Conservation (phyloP, 441 rosid genomes). For the Gossypium aridum region DNA sequence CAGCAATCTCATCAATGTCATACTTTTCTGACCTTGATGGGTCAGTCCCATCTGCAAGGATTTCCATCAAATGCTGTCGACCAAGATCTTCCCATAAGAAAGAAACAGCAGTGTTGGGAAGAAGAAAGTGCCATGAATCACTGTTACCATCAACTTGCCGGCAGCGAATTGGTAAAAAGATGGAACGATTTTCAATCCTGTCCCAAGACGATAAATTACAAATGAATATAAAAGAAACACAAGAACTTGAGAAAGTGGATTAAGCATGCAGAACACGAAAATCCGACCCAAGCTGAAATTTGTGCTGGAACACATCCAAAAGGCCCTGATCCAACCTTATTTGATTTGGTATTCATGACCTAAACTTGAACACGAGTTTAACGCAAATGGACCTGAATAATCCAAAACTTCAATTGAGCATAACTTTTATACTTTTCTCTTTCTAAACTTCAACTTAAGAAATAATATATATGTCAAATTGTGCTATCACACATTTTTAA, state of each 20-base stretch:
- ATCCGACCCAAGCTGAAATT: neutral
- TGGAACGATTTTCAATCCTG: conserved; percentile 96
- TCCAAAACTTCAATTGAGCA: neutral
- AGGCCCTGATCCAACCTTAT: neutral
- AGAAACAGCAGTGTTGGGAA: conserved; percentile 82
- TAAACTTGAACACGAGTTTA: neutral
- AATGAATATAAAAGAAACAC: conserved; percentile 6
- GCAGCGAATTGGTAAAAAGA: conserved; percentile 77
- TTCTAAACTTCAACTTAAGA: neutral
- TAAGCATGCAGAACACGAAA: conserved; percentile 4
- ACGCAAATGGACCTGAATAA: neutral
- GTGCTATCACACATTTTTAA: neutral
- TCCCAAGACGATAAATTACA: conserved; percentile 18
- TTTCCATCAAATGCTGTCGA: conserved; percentile 62
- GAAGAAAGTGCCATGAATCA: conserved; percentile 90
- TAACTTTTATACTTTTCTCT: neutral
- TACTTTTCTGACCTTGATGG: conserved; percentile 52
- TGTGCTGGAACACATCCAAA: neutral
- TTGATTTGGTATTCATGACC: neutral
- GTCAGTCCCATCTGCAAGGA: conserved; percentile 75
- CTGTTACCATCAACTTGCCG: conserved; percentile 75
- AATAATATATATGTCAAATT: neutral
- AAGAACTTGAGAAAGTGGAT: conserved; percentile 2
- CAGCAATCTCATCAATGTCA: conserved; percentile 79
- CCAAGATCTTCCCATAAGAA: conserved; percentile 98